Evolutionary conservation across 1,139 yeast species (phyloP), one percentile per base, ranked within the genome.

Genomic region (Saccharomycopsis phalli): DNA sequence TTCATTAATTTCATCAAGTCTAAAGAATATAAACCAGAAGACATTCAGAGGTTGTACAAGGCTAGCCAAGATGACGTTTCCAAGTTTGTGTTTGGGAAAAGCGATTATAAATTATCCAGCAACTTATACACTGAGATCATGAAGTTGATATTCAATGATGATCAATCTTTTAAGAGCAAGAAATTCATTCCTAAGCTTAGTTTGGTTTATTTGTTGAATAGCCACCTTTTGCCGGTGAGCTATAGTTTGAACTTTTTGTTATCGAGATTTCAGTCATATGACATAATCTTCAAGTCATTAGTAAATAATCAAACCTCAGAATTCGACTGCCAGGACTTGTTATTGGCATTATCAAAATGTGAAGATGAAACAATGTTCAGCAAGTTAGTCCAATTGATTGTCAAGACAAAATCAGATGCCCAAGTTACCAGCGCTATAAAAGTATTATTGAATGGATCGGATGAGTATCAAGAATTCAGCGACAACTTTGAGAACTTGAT

Each of bases 101-200:
- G 34, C 13, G 42, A 42, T 26, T 36, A 29, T 8, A 34, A 32
- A 14, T 16, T 42, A 13, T 36, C 46, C 11, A 39, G 28, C 20
- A 31, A 17, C 14, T 19, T 36, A 17, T 42, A 36, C 36, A 28
- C 36, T 10, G 17, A 7, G 16, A 20, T 41, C n/a, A 14, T 41
- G 6, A 20, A 25, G 18, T 26, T 41, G 22, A 29, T 41, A 14
- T 41, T 41, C 34, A 13, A 10, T 3, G 19, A 20, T 5, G 14
- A 25, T 25, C 32, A 18, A 8, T 4, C 19, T 7, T 17, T 13
- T 8, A 7, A 30, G 13, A 20, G 8, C 22, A 20, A 18, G 16
- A 34, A 42, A 10, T 42, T 42, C 28, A 25, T 42, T 16, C 46
- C 46, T 3, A 22, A 37, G 20, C 34, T 42, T 17, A 26, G 41